Conservation (phyloP, 306 rosid genomes). For the Vigna angularis region DNA sequence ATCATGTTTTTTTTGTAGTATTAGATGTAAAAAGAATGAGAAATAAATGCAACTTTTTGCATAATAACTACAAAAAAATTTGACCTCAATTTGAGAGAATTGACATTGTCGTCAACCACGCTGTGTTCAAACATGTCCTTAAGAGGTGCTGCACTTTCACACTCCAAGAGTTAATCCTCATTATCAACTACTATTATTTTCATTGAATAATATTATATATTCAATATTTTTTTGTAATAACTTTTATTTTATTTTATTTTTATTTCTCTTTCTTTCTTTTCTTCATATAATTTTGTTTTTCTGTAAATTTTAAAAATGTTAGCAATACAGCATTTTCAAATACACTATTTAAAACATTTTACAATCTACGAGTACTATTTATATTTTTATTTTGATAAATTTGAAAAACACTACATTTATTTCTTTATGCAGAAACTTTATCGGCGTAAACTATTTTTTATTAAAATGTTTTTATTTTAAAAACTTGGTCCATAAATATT, state of each 20-base stretch:
- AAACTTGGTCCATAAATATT: neutral
- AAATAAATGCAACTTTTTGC: neutral
- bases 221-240: neutral
- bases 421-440: too few species aligned
- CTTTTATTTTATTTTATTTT: neutral
- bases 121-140: neutral
- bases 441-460: too few species aligned
- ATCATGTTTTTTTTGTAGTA: neutral
- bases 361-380: too few species aligned
- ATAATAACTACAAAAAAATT: too few species aligned
- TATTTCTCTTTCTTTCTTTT: neutral
- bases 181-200: neutral
- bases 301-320: too few species aligned
- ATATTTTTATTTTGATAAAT: too few species aligned
- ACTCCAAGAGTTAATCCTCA: neutral
- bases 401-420: too few species aligned
- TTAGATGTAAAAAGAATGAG: neutral
- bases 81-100: too few species aligned
- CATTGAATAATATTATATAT: neutral
- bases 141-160: neutral
- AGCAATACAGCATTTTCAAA: too few species aligned
- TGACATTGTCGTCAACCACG: neutral
- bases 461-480: too few species aligned
- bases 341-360: neutral
- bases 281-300: too few species aligned